phyloP scores from a whole-genome alignment of 2,329 filamentous ascomycete genomes.

The Hypoxylon sp. region DNA sequence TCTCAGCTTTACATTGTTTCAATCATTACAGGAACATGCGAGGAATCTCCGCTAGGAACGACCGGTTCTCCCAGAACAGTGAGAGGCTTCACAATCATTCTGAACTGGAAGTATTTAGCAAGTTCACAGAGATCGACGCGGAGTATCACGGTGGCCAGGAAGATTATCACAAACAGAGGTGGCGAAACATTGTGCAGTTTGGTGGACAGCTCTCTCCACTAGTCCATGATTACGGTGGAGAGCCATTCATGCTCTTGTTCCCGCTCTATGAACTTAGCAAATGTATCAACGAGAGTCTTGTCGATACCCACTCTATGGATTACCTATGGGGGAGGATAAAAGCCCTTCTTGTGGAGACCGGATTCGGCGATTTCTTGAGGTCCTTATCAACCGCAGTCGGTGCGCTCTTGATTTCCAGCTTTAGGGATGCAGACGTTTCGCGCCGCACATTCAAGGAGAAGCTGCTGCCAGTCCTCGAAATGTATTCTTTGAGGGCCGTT shows the following conservation, averaged over 20 bases:
- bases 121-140: not conserved
- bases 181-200: slow-evolving; percentile 11
- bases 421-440: not conserved
- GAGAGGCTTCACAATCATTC: not conserved
- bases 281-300: not conserved
- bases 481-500: slow-evolving; percentile 1
- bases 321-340: slow-evolving; percentile 4
- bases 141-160: not conserved
- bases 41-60: not conserved
- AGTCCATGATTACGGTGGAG: slow-evolving; percentile 8
- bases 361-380: slow-evolving; percentile 11
- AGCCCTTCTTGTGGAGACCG: slow-evolving; percentile 13
- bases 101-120: not conserved
- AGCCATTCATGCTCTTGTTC: slow-evolving; percentile 16
- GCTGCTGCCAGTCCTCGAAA: not conserved
- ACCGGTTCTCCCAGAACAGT: not conserved
- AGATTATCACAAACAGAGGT: not conserved
- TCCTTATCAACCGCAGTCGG: slow-evolving; percentile 10
- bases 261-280: slow-evolving; percentile 17
- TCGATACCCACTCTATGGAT: not conserved
- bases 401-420: slow-evolving; percentile 1
- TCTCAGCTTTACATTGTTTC: slow-evolving; percentile 82
- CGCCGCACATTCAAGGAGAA: not conserved
- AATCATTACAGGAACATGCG: slow-evolving; percentile 74
- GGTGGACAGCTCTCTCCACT: slow-evolving; percentile 19